phyloP scores from a whole-genome alignment of 768 basidiomycete species.

The Exidia glandulosa region DNA sequence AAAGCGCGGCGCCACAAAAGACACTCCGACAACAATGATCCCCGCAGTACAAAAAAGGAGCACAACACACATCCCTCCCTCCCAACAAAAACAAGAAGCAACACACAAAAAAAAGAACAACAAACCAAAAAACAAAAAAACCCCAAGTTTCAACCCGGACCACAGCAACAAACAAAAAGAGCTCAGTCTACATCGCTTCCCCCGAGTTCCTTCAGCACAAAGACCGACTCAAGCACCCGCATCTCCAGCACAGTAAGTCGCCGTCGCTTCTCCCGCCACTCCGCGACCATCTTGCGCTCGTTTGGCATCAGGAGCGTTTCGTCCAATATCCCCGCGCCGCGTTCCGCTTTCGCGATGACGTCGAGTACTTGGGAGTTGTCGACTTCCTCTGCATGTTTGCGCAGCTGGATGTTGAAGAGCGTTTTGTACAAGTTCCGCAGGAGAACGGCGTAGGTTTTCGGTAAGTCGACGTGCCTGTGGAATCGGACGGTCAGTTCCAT shows the following conservation, averaged over 20 bases:
- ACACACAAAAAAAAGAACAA: too few relatives aligned
- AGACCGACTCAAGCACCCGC: slow-evolving; percentile 81
- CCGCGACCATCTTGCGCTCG: slow-evolving; percentile 63
- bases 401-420: slow-evolving; percentile 69
- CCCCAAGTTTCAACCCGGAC: neutral
- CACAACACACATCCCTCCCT: too few relatives aligned
- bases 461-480: slow-evolving; percentile 86
- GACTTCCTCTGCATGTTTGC: slow-evolving; percentile 64
- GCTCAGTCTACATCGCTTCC: neutral
- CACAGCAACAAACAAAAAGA: neutral
- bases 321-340: slow-evolving; percentile 68
- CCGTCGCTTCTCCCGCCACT: slow-evolving; percentile 64
- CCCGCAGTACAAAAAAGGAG: too few relatives aligned
- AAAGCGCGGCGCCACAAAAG: too few relatives aligned
- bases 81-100: too few relatives aligned
- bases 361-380: slow-evolving; percentile 46
- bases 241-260: slow-evolving; percentile 71
- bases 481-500: slow-evolving; percentile 13
- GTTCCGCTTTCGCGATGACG: slow-evolving; percentile 69
- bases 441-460: slow-evolving; percentile 69
- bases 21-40: too few relatives aligned
- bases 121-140: neutral
- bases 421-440: slow-evolving; percentile 80
- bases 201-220: slow-evolving; percentile 74
- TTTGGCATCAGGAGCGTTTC: slow-evolving; percentile 54